Percentiles rank a stretch among this genome's conserved stretches.
Evolutionary conservation across 805 yeast genomes (phyloP).

Genomic region (Pichia gijzeniarum): DNA sequence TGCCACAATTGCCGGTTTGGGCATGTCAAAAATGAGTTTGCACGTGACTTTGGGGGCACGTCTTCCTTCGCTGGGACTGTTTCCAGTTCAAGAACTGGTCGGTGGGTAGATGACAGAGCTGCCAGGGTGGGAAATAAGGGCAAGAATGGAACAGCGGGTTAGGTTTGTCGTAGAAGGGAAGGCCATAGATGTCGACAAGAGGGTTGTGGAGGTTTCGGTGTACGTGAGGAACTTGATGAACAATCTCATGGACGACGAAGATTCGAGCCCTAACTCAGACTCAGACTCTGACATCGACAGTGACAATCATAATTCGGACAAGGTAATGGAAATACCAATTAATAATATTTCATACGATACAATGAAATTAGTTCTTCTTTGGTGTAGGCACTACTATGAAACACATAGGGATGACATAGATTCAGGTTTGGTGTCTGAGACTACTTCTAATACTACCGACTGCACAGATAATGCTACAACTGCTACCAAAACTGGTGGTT

Average conservation of each 20-base stretch:
- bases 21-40: not conserved
- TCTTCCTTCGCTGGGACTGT: too few relatives aligned
- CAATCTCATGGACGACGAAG: slow-evolving; percentile 36
- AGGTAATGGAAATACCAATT: slow-evolving; percentile 10
- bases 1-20: slow-evolving; percentile 2
- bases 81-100: too few relatives aligned
- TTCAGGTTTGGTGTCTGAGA: not conserved
- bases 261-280: not conserved
- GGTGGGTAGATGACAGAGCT: not conserved
- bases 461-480: not conserved
- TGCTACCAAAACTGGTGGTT: not conserved
- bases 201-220: slow-evolving; percentile 73
- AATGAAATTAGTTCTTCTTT: slow-evolving; percentile 9
- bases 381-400: slow-evolving; percentile 14
- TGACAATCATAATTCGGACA: not conserved
- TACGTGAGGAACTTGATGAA: slow-evolving; percentile 75
- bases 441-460: not conserved
- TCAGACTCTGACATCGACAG: not conserved
- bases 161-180: slow-evolving; percentile 68
- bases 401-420: slow-evolving; percentile 3
- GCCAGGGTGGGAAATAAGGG: too few relatives aligned
- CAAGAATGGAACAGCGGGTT: slow-evolving; percentile 7
- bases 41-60: slow-evolving; percentile 3
- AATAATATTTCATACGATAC: slow-evolving; percentile 4
- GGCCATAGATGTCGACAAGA: slow-evolving; percentile 58